These are phyloP conservation scores for Erodium trifolium DNA, from an alignment of 441 rosid genomes.

Conservation along the genomic window DNA sequence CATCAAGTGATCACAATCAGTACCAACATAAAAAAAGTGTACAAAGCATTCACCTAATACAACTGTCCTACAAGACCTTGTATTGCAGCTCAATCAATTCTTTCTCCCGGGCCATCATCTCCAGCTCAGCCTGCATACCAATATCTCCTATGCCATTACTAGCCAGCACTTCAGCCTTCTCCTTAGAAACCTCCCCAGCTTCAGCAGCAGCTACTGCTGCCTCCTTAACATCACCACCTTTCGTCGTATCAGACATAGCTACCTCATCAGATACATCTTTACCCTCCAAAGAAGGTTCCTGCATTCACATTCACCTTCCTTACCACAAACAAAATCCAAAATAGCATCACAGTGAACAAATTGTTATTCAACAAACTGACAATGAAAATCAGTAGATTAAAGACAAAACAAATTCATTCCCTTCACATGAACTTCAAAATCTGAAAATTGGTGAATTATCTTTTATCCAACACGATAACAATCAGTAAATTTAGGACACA, in stretches of 20 bases:
- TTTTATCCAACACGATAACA: background rate
- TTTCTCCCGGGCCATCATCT: conserved; percentile 34
- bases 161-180: conserved; percentile 17
- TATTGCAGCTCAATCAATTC: conserved; percentile 26
- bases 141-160: conserved; percentile 16
- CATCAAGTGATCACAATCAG: conserved; percentile 13
- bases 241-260: conserved; percentile 26
- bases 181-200: conserved; percentile 14
- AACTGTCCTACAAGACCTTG: conserved; percentile 30
- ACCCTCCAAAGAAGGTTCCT: conserved; percentile 12
- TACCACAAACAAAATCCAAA: background rate
- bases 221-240: conserved; percentile 10
- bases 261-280: conserved; percentile 45
- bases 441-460: background rate
- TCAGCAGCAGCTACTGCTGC: conserved; percentile 17
- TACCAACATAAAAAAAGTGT: conserved; percentile 8
- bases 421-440: background rate
- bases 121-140: conserved; percentile 22
- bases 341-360: background rate
- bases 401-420: background rate
- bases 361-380: background rate
- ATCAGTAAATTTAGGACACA: background rate
- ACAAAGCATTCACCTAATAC: conserved; percentile 11
- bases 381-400: background rate
- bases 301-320: conserved; percentile 2